phyloP scores from a whole-genome alignment of 179 eudicot genomes.

The Silene coronaria region DNA sequence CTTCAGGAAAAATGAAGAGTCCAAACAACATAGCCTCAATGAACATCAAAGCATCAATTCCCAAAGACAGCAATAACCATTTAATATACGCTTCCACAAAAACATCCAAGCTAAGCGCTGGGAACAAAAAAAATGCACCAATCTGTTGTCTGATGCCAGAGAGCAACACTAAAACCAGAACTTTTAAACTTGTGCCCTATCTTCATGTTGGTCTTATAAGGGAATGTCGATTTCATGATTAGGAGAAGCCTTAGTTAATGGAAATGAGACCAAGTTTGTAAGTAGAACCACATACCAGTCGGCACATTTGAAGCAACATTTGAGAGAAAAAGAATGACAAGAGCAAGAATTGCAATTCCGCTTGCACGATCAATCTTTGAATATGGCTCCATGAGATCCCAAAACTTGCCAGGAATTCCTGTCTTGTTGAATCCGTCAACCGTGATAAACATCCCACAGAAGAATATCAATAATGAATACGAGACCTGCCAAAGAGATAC shows the following conservation, averaged over 20 bases:
- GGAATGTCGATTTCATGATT: too few relatives aligned
- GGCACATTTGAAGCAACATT: constrained; percentile 88
- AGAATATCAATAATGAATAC: constrained; percentile 74
- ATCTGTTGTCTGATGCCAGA: too few relatives aligned
- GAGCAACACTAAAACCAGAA: too few relatives aligned
- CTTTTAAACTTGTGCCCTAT: too few relatives aligned
- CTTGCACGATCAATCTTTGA: constrained; percentile 48
- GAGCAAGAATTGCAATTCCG: constrained; percentile 61
- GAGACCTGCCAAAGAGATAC: constrained; percentile 52
- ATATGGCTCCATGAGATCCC: constrained; percentile 80
- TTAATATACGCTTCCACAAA: too few relatives aligned
- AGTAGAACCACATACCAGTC: constrained; percentile 48
- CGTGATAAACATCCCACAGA: constrained; percentile 92
- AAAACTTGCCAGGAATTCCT: constrained; percentile 67
- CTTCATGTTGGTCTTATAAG: too few relatives aligned
- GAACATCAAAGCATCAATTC: background rate
- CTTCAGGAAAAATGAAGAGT: background rate
- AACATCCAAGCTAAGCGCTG: too few relatives aligned
- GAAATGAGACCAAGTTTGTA: background rate
- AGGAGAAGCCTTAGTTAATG: too few relatives aligned
- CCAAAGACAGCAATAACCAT: background rate
- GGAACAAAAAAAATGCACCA: too few relatives aligned
- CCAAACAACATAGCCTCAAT: background rate
- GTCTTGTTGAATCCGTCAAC: constrained; percentile 87
- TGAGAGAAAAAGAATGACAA: constrained; percentile 69